Evolutionary conservation across 2,329 filamentous ascomycete species (phyloP), one percentile per base, ranked within the genome.

Genomic region (Lasiodiplodia sp.): DNA sequence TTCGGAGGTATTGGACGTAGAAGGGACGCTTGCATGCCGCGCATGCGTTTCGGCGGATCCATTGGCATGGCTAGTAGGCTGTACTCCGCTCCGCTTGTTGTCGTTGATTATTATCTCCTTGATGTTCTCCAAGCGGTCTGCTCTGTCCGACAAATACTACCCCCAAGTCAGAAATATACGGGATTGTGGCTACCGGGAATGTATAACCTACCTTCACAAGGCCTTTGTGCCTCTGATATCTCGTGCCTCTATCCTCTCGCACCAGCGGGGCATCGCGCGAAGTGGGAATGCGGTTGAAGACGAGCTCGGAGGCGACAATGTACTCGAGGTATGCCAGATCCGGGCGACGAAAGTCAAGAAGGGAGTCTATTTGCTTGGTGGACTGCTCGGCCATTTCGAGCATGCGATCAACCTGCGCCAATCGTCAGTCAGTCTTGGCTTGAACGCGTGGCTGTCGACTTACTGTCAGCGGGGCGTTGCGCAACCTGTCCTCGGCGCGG

Each of bases 311-410:
- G 12, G 94, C 92, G 71, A 91, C 88, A 69, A 98, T 86, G 76
- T 95, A 98, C 70, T 97, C 92, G 71, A 91, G 88, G 67, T 97
- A 91, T 3, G 94, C 94, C 47, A 89, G 79, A 75, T 96, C 93
- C 4, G 89, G 88, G 44, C 89, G 85, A 31, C 87, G 83, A 79
- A 92, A 91, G 70, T 87, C 72, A 69, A 89, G 73, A 68, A 85
- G 83, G 65, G 86, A 87, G 71, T 89, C 86, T 47, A 92, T 90
- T 56, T 78, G 77, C 49, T 74, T 77, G 69, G 84, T 78, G 66
- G 81, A 79, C 12, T 72, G 72, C 40, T 81, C 78, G 49, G 84
- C 84, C 10, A 73, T 70, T 7, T 78, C 76, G 25, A 86, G 73
- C 21, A 86, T 75, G 51, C 76, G 74, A 38, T 73, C 75, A 69